Conservation (phyloP, 306 rosid species). For the Corylus avellana region DNA sequence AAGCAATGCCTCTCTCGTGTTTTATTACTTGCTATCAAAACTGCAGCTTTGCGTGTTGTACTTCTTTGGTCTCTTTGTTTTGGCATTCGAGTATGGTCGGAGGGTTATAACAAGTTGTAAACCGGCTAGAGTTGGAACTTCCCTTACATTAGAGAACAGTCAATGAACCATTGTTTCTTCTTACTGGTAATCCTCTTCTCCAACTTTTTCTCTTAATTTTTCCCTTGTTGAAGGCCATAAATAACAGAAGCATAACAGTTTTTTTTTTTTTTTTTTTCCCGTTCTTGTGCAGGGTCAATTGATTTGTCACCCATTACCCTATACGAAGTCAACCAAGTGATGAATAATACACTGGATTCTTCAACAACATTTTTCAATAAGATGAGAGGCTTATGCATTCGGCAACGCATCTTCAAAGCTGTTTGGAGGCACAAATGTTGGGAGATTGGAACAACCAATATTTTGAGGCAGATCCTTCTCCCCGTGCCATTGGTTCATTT, state of each 20-base stretch:
- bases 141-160: constrained; percentile 35
- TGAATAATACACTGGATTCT: not conserved
- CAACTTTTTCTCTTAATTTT: not conserved
- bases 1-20: constrained; percentile 33
- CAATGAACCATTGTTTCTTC: constrained; percentile 22
- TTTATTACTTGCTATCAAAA: constrained; percentile 41
- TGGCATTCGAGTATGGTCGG: constrained; percentile 47
- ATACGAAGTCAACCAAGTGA: not conserved
- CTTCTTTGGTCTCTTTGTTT: constrained; percentile 57
- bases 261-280: not conserved
- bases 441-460: constrained; percentile 14
- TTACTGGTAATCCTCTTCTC: constrained; percentile 33
- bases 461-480: constrained; percentile 16
- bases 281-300: constrained; percentile 20
- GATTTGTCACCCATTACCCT: not conserved
- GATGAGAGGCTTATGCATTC: constrained; percentile 2
- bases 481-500: not conserved
- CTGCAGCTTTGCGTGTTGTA: constrained; percentile 49
- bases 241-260: not conserved
- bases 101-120: constrained; percentile 53
- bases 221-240: not conserved
- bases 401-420: constrained; percentile 4
- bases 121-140: constrained; percentile 61
- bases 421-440: constrained; percentile 17
- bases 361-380: constrained; percentile 7